Conservation (phyloP, 2,329 filamentous ascomycete species). For the Sporothrix dimorphospora region DNA sequence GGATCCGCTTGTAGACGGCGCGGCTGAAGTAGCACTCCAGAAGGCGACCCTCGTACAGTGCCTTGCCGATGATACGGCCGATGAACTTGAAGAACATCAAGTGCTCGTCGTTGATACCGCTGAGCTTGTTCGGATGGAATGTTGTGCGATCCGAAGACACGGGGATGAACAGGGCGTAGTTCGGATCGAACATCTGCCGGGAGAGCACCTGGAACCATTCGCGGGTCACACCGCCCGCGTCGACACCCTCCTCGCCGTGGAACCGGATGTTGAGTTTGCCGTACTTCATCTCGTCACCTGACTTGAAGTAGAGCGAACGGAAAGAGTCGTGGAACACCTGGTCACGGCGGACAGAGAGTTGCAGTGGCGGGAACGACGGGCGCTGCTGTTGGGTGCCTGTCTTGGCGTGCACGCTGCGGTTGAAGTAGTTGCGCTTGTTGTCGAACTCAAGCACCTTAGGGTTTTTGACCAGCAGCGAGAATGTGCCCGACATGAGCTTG, state of each 20-base stretch:
- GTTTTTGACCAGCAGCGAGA: constrained; percentile 94
- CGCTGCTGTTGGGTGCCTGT: constrained; percentile 61
- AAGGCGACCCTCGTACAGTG: constrained; percentile 91
- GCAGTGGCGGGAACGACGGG: constrained; percentile 71
- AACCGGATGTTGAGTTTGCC: constrained; percentile 98
- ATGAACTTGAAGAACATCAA: constrained; percentile 99
- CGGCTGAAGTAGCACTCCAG: constrained; percentile 99
- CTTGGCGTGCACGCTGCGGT: constrained; percentile 78
- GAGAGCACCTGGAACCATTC: constrained; percentile 99
- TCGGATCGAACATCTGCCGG: constrained; percentile 97
- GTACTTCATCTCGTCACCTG: constrained; percentile 96
- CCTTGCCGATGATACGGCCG: constrained; percentile 96
- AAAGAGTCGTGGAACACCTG: constrained; percentile 98
- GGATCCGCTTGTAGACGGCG: constrained; percentile 96
- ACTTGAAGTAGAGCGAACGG: constrained; percentile 97
- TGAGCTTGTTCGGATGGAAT: constrained; percentile 96
- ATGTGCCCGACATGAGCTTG: constrained; percentile 97
- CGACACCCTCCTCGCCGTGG: constrained; percentile 95
- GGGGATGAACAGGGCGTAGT: constrained; percentile 94
- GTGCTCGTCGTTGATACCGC: constrained; percentile 92
- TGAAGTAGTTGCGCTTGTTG: constrained; percentile 99
- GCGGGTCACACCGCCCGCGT: constrained; percentile 94
- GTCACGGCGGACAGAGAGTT: constrained; percentile 87
- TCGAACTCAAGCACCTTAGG: constrained; percentile 98
- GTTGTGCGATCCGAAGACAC: constrained; percentile 97